Evolutionary conservation across 768 basidiomycete species (phyloP), one percentile per base, ranked within the genome.

Genomic region (Boletus huronensis): DNA sequence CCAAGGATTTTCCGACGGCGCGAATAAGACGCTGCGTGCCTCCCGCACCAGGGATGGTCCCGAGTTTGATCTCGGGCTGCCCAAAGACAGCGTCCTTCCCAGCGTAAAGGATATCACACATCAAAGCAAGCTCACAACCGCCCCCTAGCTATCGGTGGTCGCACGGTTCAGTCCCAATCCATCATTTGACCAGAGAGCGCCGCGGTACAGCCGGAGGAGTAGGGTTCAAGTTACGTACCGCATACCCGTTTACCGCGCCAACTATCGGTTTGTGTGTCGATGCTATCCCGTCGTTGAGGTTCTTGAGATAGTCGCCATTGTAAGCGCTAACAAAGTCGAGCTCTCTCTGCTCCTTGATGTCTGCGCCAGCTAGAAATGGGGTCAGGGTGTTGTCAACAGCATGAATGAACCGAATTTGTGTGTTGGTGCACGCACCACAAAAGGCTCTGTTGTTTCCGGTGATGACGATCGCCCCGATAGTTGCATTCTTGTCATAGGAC

Each of bases 321-420:
- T 81, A 81, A 16, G 75, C 78, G 31, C 73, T 64, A 32, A 78
- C 69, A 53, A 81, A 78, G 74, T 75, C 92, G 90, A 75, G 66
- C 26, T 92, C 89, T 71, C 90, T 93, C 90, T 98, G 97, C 71
- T 98, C 95, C 73, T 95, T 98, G 74, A 98, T 98, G 72, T 98
- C 96, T 13, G 96, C 96, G 2, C 96, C 93, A 59, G 94, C 93
- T 60, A 29, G 10, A 21, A 7, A 39, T 4, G 2, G 4, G 23
- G n/a, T 34, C 11, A 28, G 10, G 23, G 10, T 5, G 1, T 32
- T 6, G 23, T 43, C 44, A n/a, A 10, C 13, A 0, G n/a, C n/a
- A n/a, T n/a, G n/a, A n/a, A 21, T 31, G 45, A 51, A 17, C 4
- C 9, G 6, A 19, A n/a, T 6, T 19, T 6, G 5, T 6, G 23